Evolutionary conservation across 176 grass and related monocot species (phyloP), one percentile per base, ranked within the genome.

Genomic region (Luzula sylvatica): DNA sequence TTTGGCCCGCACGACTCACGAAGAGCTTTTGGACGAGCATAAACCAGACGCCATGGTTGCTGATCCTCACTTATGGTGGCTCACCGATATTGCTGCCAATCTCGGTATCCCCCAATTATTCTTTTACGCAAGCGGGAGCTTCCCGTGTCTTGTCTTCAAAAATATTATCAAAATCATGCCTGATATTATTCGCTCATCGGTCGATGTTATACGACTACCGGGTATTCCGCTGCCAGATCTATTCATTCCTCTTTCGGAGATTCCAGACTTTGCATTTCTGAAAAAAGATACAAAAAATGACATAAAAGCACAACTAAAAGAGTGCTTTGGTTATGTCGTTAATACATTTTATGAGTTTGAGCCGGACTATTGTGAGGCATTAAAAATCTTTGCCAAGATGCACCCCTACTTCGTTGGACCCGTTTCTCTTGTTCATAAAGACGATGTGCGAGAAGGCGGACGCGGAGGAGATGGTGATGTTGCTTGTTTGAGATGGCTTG

Each of bases 381-480:
- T 70, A 57, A 35, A 61, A 21, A 56, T 50, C 49, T 53, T 69
- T 16, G 70, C 82, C 52, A 60, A 71, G 3, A 72, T 60, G 43
- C 70, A 55, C 19, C 58, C 82, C 8, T 94, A 87, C 78, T 77
- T 83, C 27, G 67, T 94, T 3, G 87, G 82, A 0, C 78, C 87
- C 1, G 22, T 83, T 14, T 42, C 42, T 18, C 40, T 49, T 9
- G 60, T 54, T 15, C 64, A 52, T 0, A 19, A 27, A 87, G 45
- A 49, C 46, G 9, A n/a, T n/a, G n/a, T n/a, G n/a, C n/a, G n/a
- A n/a, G n/a, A n/a, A n/a, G n/a, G n/a, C n/a, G n/a, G n/a, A n/a
- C n/a, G n/a, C n/a, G n/a, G n/a, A n/a, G n/a, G n/a, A n/a, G n/a
- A n/a, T n/a, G n/a, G n/a, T n/a, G n/a, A n/a, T n/a, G n/a, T n/a